Evolutionary conservation across 2,329 filamentous ascomycete genomes (phyloP).

Genomic region (Huntiella moniliformis): DNA sequence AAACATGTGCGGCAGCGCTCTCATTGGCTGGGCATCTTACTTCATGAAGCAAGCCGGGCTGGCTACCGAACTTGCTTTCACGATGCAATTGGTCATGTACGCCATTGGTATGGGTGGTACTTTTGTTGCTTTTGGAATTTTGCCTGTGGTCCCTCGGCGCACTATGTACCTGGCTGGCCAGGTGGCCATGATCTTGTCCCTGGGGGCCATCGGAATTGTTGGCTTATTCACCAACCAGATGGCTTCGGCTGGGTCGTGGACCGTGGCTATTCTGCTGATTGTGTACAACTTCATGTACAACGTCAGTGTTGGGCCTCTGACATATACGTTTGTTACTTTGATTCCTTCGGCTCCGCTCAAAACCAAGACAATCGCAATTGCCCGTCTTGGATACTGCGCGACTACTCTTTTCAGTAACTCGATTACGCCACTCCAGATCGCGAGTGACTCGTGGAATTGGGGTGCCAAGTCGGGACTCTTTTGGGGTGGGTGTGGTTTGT

Average conservation of each 20-base stretch:
- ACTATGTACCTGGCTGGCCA: conserved; percentile 24
- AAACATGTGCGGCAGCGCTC: conserved; percentile 16
- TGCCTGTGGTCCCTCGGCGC: conserved; percentile 21
- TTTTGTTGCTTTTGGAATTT: conserved; percentile 21
- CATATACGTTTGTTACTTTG: conserved; percentile 19
- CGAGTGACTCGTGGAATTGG: conserved; percentile 19
- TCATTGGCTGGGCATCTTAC: conserved; percentile 21
- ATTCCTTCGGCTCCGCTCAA: conserved; percentile 19
- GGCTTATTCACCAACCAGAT: conserved; percentile 22
- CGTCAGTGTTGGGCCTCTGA: conserved; percentile 19
- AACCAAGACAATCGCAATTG: conserved; percentile 18
- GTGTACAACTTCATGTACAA: conserved; percentile 17
- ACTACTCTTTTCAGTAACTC: conserved; percentile 14
- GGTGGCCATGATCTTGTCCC: conserved; percentile 19
- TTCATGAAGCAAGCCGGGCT: conserved; percentile 21
- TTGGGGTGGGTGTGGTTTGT: conserved; percentile 20
- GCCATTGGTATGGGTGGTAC: conserved; percentile 23
- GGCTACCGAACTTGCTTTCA: conserved; percentile 14
- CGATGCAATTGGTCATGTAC: conserved; percentile 17
- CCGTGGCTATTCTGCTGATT: conserved; percentile 16
- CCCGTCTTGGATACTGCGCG: conserved; percentile 17
- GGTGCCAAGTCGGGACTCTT: conserved; percentile 23
- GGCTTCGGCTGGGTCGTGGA: conserved; percentile 14
- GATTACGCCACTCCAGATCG: conserved; percentile 16
- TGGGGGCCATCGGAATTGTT: conserved; percentile 22